Evolutionary conservation across 495 filamentous ascomycete species (phyloP), one percentile per base, ranked within the genome.

Genomic region (Aspergillus baeticus): DNA sequence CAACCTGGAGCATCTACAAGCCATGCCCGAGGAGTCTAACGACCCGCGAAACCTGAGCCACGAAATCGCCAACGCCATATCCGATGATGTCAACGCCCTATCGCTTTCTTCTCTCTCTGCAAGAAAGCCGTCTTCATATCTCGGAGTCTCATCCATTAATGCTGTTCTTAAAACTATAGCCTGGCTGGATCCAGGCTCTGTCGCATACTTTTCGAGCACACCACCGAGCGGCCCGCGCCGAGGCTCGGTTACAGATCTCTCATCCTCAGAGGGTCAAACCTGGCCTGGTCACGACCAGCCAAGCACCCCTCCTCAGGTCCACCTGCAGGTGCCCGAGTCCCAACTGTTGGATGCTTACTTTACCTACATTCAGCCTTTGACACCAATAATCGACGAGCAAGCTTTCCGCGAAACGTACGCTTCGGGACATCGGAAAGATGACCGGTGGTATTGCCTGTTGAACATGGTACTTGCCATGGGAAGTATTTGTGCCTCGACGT

Each of bases 401-500:
- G 77, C 81, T 5, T 91, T 92, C 71, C 82, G 88, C 46, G 81
- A 86, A 33, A 86, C 87, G 44, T 91, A 88, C 64, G 76, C 86
- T 10, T 80, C 83, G 42, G 85, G 83, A 26, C 81, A 82, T 50
- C 75, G 89, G 10, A 81, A 77, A 58, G 89, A 93, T 65, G 74
- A 82, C 8, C 82, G 86, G 10, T 93, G 89, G 89, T 77, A 91
- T 15, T 85, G 84, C 0, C 68, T 93, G 20, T 75, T 91, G 20
- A 92, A 93, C 64, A 90, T 90, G 73, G 87, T 93, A 26, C 85
- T 92, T 50, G 88, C 89, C 17, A 80, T 92, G 69, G 89, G 89
- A 17, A 87, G 85, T 60, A 85, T 93, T 37, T 85, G 83, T 0
- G 84, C 84, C 20, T 83, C 80, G 29, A 87, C 86, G 51, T 85